Conservation (phyloP, 1,139 yeast species). For the Candida gigantensis region DNA sequence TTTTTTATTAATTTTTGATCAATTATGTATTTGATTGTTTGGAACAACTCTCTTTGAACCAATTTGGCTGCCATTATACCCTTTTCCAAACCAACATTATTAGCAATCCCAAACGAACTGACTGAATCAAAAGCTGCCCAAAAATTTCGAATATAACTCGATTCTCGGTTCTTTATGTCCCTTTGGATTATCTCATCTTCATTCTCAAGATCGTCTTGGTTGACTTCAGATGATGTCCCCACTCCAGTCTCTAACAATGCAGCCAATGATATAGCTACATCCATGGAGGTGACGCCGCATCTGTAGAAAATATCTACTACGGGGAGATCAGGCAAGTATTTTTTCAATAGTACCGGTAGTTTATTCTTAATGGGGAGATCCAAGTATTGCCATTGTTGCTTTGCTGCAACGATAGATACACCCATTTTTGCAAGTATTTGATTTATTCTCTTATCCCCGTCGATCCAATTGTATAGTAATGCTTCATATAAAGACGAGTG, state of each 20-base stretch:
- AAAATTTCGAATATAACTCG: conserved; percentile 82
- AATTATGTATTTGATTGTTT: conserved; percentile 84
- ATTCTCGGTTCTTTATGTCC: conserved; percentile 56
- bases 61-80: conserved; percentile 60
- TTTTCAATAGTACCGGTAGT: conserved; percentile 66
- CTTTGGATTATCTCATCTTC: conserved; percentile 42
- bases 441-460: conserved; percentile 82
- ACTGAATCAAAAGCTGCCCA: conserved; percentile 97
- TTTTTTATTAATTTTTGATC: conserved; percentile 82
- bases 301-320: conserved; percentile 80
- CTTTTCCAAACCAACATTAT: conserved; percentile 5
- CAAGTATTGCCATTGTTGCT: conserved; percentile 92
- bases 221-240: conserved; percentile 24
- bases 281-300: conserved; percentile 72
- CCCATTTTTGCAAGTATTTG: conserved; percentile 97
- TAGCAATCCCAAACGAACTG: conserved; percentile 54
- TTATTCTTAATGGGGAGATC: conserved; percentile 77
- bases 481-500: conserved; percentile 95
- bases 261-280: conserved; percentile 83
- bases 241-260: conserved; percentile 77
- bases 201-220: conserved; percentile 23
- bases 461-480: conserved; percentile 78
- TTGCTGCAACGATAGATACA: conserved; percentile 81
- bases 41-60: conserved; percentile 81
- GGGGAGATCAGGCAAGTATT: conserved; percentile 58